Percentiles rank a stretch among this genome's conserved stretches.
These are phyloP conservation scores for Pharnaceum exiguum DNA, from an alignment of 148 eudicot species.

Conservation along the genomic window DNA sequence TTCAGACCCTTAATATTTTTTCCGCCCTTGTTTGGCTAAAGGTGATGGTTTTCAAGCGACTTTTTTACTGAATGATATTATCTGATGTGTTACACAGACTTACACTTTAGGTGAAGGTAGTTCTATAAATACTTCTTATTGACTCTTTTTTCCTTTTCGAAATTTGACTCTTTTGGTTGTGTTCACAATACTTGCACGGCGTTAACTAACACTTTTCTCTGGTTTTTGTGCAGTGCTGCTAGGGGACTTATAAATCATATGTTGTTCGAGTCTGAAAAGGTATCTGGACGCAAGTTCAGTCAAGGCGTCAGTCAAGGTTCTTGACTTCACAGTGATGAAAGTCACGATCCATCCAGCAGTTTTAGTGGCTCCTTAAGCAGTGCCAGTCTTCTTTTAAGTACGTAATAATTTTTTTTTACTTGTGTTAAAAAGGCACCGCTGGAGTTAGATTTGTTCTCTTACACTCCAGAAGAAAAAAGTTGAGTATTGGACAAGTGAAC, in stretches of 20 bases:
- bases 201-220: not conserved
- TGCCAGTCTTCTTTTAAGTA: not conserved
- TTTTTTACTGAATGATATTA: too few relatives aligned
- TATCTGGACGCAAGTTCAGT: conserved; percentile 36
- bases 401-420: not conserved
- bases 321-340: conserved; percentile 13
- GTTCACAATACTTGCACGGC: not conserved
- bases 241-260: conserved; percentile 44
- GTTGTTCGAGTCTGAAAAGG: conserved; percentile 32
- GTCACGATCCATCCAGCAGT: conserved; percentile 1
- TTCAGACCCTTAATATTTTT: too few relatives aligned
- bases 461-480: not conserved
- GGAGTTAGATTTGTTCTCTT: not conserved
- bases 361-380: not conserved
- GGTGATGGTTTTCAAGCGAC: too few relatives aligned
- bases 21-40: too few relatives aligned
- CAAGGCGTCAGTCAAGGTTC: conserved; percentile 14
- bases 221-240: conserved; percentile 33
- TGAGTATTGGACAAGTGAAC: conserved; percentile 4
- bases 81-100: too few relatives aligned
- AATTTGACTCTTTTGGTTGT: not conserved
- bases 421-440: not conserved
- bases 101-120: too few relatives aligned
- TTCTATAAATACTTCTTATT: too few relatives aligned
- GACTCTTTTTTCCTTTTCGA: too few relatives aligned